These are phyloP conservation scores for Salix dunnii DNA, from an alignment of 345 rosid species.

Conservation along the genomic window DNA sequence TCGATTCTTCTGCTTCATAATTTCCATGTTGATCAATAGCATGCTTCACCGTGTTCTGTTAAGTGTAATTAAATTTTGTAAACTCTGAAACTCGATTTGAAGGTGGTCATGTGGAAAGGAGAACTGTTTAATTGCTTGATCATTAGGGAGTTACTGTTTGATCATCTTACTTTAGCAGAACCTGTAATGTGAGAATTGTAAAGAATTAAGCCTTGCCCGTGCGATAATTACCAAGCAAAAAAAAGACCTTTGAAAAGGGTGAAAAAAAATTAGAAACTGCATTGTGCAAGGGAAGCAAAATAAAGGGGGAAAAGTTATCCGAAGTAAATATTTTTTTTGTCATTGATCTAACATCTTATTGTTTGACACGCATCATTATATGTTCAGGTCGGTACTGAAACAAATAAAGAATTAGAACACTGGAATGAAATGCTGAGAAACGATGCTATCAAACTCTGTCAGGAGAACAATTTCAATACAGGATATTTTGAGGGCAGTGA, in stretches of 20 bases:
- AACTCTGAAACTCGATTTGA: background rate
- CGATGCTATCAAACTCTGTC: conserved; percentile 83
- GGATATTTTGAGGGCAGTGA: conserved; percentile 95
- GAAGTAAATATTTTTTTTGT: background rate
- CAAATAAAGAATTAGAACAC: conserved; percentile 88
- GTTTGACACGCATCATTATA: background rate
- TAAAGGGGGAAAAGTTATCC: background rate
- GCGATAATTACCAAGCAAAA: background rate
- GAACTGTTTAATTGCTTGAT: background rate
- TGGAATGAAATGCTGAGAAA: conserved; percentile 93
- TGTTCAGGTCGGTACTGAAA: conserved; percentile 74
- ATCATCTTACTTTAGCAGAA: background rate
- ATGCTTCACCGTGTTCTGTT: background rate
- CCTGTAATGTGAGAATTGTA: background rate
- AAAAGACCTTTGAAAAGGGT: background rate
- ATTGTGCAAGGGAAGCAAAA: background rate
- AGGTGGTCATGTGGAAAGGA: background rate
- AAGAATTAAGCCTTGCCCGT: background rate
- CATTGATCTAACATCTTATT: background rate
- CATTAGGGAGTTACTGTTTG: background rate
- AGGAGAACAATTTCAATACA: conserved; percentile 84
- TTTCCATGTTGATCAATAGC: background rate
- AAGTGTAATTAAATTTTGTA: background rate
- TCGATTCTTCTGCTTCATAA: background rate
- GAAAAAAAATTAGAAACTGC: background rate